Conservation (phyloP, 306 rosid species). For the Ormosia emarginata region DNA sequence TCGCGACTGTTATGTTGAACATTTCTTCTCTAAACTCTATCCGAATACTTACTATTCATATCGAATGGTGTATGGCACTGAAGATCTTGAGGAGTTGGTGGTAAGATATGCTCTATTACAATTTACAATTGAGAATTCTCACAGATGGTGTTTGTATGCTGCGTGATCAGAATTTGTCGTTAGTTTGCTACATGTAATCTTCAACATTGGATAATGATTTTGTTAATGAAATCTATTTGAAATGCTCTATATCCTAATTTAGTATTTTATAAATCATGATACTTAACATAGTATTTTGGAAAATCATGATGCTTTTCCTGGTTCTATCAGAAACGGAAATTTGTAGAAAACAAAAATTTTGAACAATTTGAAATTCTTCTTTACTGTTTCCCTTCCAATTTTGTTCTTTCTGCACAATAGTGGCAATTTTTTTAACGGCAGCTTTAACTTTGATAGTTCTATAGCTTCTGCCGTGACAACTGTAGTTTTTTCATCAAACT, state of each 20-base stretch:
- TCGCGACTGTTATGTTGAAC: conserved; percentile 58
- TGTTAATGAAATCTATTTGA: background rate
- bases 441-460: background rate
- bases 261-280: background rate
- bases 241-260: background rate
- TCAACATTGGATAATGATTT: background rate
- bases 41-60: conserved; percentile 62
- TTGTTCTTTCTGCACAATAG: background rate
- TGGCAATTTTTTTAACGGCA: background rate
- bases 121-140: background rate
- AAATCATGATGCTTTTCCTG: background rate
- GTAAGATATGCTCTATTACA: conserved; percentile 36
- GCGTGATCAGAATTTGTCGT: background rate
- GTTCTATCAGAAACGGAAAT: background rate
- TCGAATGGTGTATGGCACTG: conserved; percentile 58
- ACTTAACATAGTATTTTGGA: background rate
- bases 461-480: background rate
- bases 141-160: background rate
- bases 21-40: conserved; percentile 71
- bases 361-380: background rate
- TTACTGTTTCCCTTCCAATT: background rate
- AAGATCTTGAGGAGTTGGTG: conserved; percentile 55
- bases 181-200: background rate
- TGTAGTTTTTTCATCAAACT: background rate
- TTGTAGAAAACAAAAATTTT: background rate